A percentile compares a stretch with the other conserved stretches of the same genome.
Conservation (phyloP, 2,329 filamentous ascomycete genomes). For the Trichoderma sp. region DNA sequence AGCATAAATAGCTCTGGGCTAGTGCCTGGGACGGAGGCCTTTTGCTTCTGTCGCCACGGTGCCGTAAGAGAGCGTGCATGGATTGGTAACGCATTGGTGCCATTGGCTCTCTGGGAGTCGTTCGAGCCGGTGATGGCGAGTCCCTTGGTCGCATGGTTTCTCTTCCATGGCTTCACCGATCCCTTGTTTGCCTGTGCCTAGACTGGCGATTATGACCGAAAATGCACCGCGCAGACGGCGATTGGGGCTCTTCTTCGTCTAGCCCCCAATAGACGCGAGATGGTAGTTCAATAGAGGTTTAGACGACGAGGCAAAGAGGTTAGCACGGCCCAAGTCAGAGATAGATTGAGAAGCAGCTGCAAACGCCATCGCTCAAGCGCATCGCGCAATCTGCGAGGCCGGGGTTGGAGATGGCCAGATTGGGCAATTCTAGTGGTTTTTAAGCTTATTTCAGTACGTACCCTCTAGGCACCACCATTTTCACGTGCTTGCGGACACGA, state of each 20-base stretch:
- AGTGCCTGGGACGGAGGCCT: slow-evolving; percentile 8
- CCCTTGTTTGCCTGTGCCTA: neutral
- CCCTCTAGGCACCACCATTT: slow-evolving; percentile 1
- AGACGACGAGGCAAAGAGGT: neutral
- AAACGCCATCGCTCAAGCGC: slow-evolving; percentile 14
- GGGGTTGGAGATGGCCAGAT: neutral
- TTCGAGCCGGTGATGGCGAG: neutral
- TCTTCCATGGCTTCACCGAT: neutral
- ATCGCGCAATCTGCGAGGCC: slow-evolving; percentile 22
- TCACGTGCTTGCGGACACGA: neutral
- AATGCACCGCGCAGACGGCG: neutral
- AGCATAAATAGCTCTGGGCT: slow-evolving; percentile 1
- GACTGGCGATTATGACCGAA: neutral
- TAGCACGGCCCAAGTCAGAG: neutral
- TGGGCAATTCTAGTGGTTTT: neutral
- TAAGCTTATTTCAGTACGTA: slow-evolving; percentile 22
- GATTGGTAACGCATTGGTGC: neutral
- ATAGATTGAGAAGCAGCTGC: neutral
- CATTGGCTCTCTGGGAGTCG: neutral
- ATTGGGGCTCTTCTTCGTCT: neutral
- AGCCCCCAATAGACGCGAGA: neutral
- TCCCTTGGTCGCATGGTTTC: neutral
- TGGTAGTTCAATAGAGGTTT: neutral
- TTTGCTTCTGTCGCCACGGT: neutral
- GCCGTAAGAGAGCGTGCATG: neutral